Base-by-base conservation (phyloP, 169 alveolate species). In the Plasmodium vinckei region DNA sequence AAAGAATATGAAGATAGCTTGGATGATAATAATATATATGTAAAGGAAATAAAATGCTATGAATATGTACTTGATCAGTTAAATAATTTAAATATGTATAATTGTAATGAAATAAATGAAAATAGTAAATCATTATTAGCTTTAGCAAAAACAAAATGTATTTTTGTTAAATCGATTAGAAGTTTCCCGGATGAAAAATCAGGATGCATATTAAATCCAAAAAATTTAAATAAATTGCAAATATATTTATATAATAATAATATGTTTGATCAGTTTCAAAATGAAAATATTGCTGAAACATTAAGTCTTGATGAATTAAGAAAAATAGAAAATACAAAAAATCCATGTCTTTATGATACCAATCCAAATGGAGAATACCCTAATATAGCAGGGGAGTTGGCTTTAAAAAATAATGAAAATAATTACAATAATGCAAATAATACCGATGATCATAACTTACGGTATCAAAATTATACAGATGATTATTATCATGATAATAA, bases 101-200 rank as follows among this genome's bases (percentile, higher is more conserved):
- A 84, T 23, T 94, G 96, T 67, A 94, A 92, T 54, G 87, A 86
- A 42, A 92, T 92, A 87, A 94, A 94, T 56, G 96, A 94, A 54
- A 88, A 89, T 15, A 92, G 93, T 59, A 89, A 94, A 87, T 89
- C 96, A 9, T 86, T 94, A 46, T 86, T 94, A 57, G 96, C 96
- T 21, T 77, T 94, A 61, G 96, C 96, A 33, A 94, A 92, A 87
- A 94, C 96, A 9, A 94, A 92, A 75, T 94, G 96, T 73, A 89
- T 90, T 73, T 92, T 94, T 49, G 89, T 94, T 10, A 87, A 94
- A 87, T 93, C 96, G 13, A 71, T 73, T 53, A 69, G 96, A 87
- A 46, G 68, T 9, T 94, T 94, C 87, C 96, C 96, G 3, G 82
- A 91, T 42, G 92, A 84, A 64, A 73, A 87, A 25, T 87, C 88